A percentile compares a stretch with the other conserved stretches of the same genome.
These are phyloP conservation scores for Camelina hispida DNA, from an alignment of 345 rosid species.

Conservation along the genomic window DNA sequence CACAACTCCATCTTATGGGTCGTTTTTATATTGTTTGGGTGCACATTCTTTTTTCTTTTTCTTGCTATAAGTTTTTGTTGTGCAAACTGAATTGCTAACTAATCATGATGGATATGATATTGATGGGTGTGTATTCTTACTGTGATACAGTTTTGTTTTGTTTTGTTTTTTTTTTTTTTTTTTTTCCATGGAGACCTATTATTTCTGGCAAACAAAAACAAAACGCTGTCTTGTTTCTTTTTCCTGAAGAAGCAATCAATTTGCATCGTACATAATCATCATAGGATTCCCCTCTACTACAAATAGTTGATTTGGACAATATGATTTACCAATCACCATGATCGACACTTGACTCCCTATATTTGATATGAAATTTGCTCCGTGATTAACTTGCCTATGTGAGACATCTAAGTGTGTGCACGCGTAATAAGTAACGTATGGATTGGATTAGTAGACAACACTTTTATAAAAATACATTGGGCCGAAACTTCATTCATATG, in stretches of 20 bases:
- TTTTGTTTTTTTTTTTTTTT: no score
- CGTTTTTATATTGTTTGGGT: background rate
- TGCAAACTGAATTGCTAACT: background rate
- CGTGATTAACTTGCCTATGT: background rate
- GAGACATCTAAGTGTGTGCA: background rate
- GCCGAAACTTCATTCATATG: background rate
- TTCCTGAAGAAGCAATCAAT: constrained; percentile 9
- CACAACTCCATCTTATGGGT: constrained; percentile 26
- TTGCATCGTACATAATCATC: constrained; percentile 29
- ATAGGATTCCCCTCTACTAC: constrained; percentile 17
- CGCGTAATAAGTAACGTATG: no score
- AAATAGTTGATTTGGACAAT: constrained; percentile 27
- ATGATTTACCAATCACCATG: constrained; percentile 21
- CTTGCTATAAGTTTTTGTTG: constrained; percentile 19
- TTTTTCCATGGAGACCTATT: no score
- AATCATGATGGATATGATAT: no score
- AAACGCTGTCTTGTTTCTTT: background rate
- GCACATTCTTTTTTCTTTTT: background rate
- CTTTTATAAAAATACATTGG: background rate
- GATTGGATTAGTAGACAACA: background rate
- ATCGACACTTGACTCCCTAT: constrained; percentile 8
- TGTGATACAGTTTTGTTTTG: no score
- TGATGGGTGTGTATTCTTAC: no score
- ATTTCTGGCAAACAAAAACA: no score
- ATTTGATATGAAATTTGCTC: background rate